Percentiles rank a stretch among this genome's conserved stretches.
Evolutionary conservation across 1,139 yeast genomes (phyloP).

Genomic region (Casaregolazyma lundiana): DNA sequence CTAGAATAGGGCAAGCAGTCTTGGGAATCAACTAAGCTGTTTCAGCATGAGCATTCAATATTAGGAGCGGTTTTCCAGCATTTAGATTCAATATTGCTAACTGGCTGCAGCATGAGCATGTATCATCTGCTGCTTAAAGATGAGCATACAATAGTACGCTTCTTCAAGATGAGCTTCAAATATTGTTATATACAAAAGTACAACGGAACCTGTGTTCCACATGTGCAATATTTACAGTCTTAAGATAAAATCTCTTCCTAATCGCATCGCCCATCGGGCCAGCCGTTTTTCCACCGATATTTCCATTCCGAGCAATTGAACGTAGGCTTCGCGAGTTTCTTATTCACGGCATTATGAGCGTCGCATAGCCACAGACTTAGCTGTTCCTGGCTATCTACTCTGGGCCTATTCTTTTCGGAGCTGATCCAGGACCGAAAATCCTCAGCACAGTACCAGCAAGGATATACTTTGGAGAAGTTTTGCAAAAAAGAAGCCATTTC

Average conservation of each 20-base stretch:
- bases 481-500: slow-evolving; percentile 69
- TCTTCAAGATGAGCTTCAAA: too few species aligned
- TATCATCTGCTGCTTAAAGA: too few species aligned
- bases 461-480: slow-evolving; percentile 77
- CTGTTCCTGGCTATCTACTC: slow-evolving; percentile 65
- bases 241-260: slow-evolving; percentile 6
- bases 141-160: too few species aligned
- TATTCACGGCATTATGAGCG: slow-evolving; percentile 90
- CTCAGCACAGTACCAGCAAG: slow-evolving; percentile 91
- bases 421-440: slow-evolving; percentile 68
- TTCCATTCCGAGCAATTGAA: slow-evolving; percentile 91
- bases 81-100: too few species aligned
- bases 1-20: slow-evolving; percentile 21
- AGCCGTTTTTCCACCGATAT: slow-evolving; percentile 71
- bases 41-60: too few species aligned
- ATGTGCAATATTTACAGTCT: background rate
- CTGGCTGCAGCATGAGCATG: too few species aligned
- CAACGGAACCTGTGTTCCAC: background rate
- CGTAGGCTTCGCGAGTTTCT: slow-evolving; percentile 73
- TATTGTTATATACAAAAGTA: background rate
- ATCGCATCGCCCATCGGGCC: slow-evolving; percentile 32
- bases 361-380: slow-evolving; percentile 90
- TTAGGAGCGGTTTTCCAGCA: too few species aligned
- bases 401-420: slow-evolving; percentile 52
- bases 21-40: too few species aligned